Evolutionary conservation across 208 protist species (phyloP), one percentile per base, ranked within the genome.

Genomic region (Leishmania turanica): DNA sequence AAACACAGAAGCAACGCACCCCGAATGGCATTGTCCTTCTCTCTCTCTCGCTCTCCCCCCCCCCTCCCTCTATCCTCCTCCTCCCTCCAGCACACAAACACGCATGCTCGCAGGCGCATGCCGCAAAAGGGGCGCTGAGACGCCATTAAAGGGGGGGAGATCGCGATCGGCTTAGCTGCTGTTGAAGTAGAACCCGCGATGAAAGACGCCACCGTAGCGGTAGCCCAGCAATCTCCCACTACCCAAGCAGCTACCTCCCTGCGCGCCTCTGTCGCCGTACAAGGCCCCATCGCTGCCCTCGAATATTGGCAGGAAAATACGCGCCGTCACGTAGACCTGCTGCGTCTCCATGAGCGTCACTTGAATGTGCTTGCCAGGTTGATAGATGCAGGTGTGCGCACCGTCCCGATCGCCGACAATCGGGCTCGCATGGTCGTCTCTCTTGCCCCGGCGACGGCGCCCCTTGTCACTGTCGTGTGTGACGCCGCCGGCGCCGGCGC

Each of bases 241-340:
- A 0, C 88, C 89, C 11, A 82, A 71, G 27, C 84, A 83, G 69
- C 85, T 88, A n/a, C 82, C 84, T 53, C 79, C 84, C 75, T 87
- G 82, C 4, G 74, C 85, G 27, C 85, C 82, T 42, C 24, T 51
- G 49, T 68, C 80, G 6, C 87, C 82, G 56, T 83, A 84, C 15
- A 84, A 71, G 1, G 80, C 72, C 1, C 81, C 80, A 34, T 86
- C 85, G 19, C 75, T 78, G 53, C 75, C 77, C 54, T 87, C 83
- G 65, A 88, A 88, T 24, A 96, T 81, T 11, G 93, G 93, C 69
- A 94, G 79, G 76, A 96, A 96, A 31, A 89, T 84, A 9, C 93
- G 91, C 64, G 93, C 93, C 70, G 93, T 95, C 65, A 96, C 56
- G 60, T 89, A 91, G 45, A 92, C 91, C 73, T 84, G 80, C 68